phyloP scores from a whole-genome alignment of 192 early-diverging fungal genomes.

The Backusella sp. region DNA sequence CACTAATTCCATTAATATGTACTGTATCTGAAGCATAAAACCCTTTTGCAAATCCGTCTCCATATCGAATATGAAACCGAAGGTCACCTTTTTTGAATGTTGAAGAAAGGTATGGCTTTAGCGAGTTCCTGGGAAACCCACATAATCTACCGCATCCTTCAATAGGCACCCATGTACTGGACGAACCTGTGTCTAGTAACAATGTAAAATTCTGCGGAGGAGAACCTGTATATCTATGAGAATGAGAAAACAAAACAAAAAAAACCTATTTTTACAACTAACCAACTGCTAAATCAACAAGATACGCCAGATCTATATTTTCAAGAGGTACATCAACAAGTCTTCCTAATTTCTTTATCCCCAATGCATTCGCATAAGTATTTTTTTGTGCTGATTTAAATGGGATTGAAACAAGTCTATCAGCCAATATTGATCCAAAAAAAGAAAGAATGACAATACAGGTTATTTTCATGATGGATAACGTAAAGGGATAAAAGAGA shows the following conservation, averaged over 20 bases:
- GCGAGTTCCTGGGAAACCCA: constrained; percentile 23
- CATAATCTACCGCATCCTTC: constrained; percentile 24
- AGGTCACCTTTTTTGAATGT: constrained; percentile 8
- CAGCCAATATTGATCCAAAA: background rate
- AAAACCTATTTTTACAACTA: no score
- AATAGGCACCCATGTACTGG: constrained; percentile 34
- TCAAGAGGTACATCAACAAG: constrained; percentile 2
- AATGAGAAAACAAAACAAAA: background rate
- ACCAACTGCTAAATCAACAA: constrained; percentile 22
- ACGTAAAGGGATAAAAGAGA: background rate
- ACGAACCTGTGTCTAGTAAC: constrained; percentile 35
- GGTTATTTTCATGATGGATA: background rate
- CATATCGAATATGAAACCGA: constrained; percentile 28
- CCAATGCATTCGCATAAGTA: background rate
- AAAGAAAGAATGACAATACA: background rate
- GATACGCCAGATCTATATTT: constrained; percentile 24
- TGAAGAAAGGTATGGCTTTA: background rate
- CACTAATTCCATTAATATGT: background rate
- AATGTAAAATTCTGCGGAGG: constrained; percentile 35
- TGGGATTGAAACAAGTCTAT: background rate
- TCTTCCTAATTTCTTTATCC: background rate
- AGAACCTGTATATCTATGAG: constrained; percentile 13
- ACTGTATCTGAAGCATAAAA: constrained; percentile 30
- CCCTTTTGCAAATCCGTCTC: constrained; percentile 29
- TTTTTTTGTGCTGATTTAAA: background rate